Base-by-base conservation (phyloP, 148 eudicot genomes). In the Chenopodium suecicum region DNA sequence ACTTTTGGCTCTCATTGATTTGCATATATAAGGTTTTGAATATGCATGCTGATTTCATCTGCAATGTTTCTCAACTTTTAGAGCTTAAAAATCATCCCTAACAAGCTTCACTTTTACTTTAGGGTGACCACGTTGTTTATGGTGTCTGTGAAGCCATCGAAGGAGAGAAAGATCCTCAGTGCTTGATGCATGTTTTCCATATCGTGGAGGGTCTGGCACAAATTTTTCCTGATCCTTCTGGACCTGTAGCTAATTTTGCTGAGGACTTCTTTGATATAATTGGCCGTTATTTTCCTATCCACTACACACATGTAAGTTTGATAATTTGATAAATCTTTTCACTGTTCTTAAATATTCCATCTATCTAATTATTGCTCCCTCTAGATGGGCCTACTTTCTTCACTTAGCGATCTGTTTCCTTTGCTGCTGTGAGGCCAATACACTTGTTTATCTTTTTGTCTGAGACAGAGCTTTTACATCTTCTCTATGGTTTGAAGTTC, bases 131-230 rank as follows among this genome's bases (percentile, higher is more conserved):
- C 56, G 84, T 96, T 81, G 78, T 92, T 10, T 90, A 87, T 88
- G 97, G 91, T 84, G 78, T 91, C 75, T 93, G 99, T 88, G 97
- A 86, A 87, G 92, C 95, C 82, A 87, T 96, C 70, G 99, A 96
- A 32, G 97, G 91, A 80, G 98, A 96, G 81, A 92, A 90, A 78
- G 98, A 96, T 89, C 99, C 99, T 71, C 86, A 94, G 25, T 96
- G 98, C 85, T 89, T 96, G 88, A 78, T 90, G 85, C 85, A 89
- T 75, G 82, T 82, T 62, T 96, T 96, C 81, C 92, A 76, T 80
- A 89, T 96, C 41, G 92, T 96, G 79, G 94, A 92, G 86, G 73
- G 74, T 60, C 85, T 93, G 85, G 92, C 86, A 68, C 82, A 41
- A 54, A 54, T 89, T 75, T 91, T 82, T 84, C 91, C 97, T 66